Evolutionary conservation across 2,329 filamentous ascomycete genomes (phyloP).

Genomic region (Claviceps arundinis): DNA sequence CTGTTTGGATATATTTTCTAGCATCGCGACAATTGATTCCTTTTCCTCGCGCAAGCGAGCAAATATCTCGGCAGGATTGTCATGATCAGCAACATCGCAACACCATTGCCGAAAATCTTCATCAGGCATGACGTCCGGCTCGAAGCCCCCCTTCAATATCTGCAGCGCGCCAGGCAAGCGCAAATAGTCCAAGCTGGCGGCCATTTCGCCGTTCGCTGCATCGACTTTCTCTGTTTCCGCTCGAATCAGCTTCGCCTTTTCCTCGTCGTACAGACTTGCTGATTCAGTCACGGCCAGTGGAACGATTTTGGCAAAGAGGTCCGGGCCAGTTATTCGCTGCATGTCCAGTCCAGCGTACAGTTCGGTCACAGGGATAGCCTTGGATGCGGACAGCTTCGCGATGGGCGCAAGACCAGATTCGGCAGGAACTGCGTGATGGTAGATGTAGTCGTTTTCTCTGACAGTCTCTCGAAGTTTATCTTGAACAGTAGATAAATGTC

Average conservation of each 20-base stretch:
- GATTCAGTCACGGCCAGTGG: conserved; percentile 93
- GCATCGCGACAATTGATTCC: conserved; percentile 52
- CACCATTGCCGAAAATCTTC: conserved; percentile 92
- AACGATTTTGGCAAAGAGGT: conserved; percentile 93
- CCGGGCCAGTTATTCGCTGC: conserved; percentile 88
- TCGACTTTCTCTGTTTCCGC: conserved; percentile 92
- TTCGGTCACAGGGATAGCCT: conserved; percentile 93
- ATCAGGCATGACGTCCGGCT: conserved; percentile 77
- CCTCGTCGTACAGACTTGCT: conserved; percentile 93
- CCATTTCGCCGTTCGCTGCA: conserved; percentile 89
- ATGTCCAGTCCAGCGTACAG: conserved; percentile 96
- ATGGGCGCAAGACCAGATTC: conserved; percentile 73
- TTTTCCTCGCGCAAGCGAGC: conserved; percentile 69
- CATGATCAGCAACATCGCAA: conserved; percentile 77
- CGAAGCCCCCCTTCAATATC: conserved; percentile 82
- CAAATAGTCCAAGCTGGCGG: conserved; percentile 83
- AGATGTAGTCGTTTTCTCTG: conserved; percentile 98
- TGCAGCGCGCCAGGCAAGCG: conserved; percentile 81
- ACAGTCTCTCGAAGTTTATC: conserved; percentile 62
- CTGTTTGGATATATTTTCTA: conserved; percentile 76
- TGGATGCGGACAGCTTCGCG: conserved; percentile 84
- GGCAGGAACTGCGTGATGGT: conserved; percentile 80
- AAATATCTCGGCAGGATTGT: conserved; percentile 65
- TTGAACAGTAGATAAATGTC: conserved; percentile 68
- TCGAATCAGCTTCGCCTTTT: conserved; percentile 89